Conservation (phyloP, 2,329 filamentous ascomycete species). For the Coniochaeta sp. region DNA sequence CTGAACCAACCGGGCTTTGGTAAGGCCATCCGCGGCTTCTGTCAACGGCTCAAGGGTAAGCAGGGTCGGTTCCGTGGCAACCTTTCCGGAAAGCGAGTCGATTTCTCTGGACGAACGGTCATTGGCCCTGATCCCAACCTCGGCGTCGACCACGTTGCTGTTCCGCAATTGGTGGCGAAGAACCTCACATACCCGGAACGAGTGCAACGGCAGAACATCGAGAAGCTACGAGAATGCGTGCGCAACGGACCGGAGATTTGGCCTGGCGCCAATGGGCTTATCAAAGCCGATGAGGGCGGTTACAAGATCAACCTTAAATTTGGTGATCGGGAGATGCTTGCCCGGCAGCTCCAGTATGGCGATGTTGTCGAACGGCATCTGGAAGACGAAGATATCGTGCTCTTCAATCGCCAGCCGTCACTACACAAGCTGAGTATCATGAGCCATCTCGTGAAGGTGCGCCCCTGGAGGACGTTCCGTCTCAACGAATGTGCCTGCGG, state of each 20-base stretch:
- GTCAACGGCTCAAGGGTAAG: constrained; percentile 92
- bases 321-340: constrained; percentile 62
- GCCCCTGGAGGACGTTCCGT: constrained; percentile 92
- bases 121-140: constrained; percentile 96
- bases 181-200: constrained; percentile 93
- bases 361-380: constrained; percentile 92
- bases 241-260: constrained; percentile 70
- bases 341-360: constrained; percentile 68
- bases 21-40: constrained; percentile 87
- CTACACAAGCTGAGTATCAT: constrained; percentile 98
- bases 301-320: constrained; percentile 73
- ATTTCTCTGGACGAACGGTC: constrained; percentile 95
- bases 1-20: constrained; percentile 82
- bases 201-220: constrained; percentile 77
- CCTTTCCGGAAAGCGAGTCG: constrained; percentile 93
- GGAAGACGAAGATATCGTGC: constrained; percentile 88
- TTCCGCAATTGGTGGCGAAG: constrained; percentile 86
- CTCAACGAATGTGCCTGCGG: constrained; percentile 97
- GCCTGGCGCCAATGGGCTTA: constrained; percentile 80
- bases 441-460: constrained; percentile 86
- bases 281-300: constrained; percentile 57
- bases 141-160: constrained; percentile 86
- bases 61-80: constrained; percentile 97
- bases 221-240: constrained; percentile 70
- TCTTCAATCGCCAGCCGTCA: constrained; percentile 97